These are phyloP conservation scores for Cadophora malorum DNA, from an alignment of 2,329 filamentous ascomycete species.

Conservation along the genomic window DNA sequence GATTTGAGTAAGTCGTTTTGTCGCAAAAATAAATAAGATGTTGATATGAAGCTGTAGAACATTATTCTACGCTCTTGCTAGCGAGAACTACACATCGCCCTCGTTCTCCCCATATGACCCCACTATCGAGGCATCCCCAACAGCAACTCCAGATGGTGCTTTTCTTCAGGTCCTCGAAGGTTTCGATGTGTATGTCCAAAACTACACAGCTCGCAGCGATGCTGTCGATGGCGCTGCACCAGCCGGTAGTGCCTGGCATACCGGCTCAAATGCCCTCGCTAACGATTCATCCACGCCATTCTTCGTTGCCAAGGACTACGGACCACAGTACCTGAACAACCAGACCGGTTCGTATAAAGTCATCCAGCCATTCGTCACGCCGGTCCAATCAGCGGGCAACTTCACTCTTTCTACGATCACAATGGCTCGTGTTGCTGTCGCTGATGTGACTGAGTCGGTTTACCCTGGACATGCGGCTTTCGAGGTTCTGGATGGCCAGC, in stretches of 20 bases:
- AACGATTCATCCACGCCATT: conserved; percentile 46
- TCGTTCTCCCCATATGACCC: conserved; percentile 49
- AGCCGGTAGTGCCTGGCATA: conserved; percentile 48
- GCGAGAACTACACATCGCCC: conserved; percentile 46
- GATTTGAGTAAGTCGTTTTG: conserved; percentile 50
- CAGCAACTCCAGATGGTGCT: conserved; percentile 32
- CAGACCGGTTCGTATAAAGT: conserved; percentile 49
- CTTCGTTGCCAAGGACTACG: conserved; percentile 54
- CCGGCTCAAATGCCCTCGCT: conserved; percentile 47
- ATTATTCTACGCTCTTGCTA: conserved; percentile 51
- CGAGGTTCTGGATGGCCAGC: conserved; percentile 48
- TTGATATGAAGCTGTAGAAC: conserved; percentile 27
- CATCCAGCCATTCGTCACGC: conserved; percentile 52
- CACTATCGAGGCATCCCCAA: conserved; percentile 27
- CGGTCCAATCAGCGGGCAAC: conserved; percentile 48
- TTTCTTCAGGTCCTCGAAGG: conserved; percentile 48
- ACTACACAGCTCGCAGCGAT: conserved; percentile 50
- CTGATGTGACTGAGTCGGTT: conserved; percentile 37
- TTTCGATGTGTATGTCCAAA: conserved; percentile 53
- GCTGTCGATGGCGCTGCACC: conserved; percentile 51
- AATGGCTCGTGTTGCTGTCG: conserved; percentile 40
- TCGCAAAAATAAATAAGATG: background rate
- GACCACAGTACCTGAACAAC: conserved; percentile 52
- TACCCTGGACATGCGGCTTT: conserved; percentile 47
- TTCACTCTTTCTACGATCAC: conserved; percentile 54